Evolutionary conservation across 805 yeast genomes (phyloP).

Genomic region (Wickerhamiella sorbophila): DNA sequence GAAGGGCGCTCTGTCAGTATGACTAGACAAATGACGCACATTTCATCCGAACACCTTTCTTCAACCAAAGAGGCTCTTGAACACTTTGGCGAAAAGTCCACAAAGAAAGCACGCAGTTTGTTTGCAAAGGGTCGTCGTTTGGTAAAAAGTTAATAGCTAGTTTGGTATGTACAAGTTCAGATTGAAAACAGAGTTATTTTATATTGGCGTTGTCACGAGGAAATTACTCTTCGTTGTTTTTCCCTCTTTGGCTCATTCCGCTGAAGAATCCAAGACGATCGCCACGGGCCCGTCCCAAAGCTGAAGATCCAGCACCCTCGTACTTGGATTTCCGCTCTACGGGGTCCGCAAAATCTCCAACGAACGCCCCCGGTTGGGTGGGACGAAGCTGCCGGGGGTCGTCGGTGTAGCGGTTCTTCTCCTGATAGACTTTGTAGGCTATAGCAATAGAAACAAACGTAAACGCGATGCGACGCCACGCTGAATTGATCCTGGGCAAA

Average conservation of each 20-base stretch:
- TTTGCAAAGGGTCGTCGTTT: constrained; percentile 19
- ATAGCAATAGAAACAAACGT: constrained; percentile 18
- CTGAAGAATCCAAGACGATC: constrained; percentile 9
- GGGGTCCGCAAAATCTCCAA: constrained; percentile 19
- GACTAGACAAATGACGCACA: constrained; percentile 19
- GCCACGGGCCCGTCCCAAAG: constrained; percentile 20
- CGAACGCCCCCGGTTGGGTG: constrained; percentile 23
- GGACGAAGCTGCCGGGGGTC: constrained; percentile 9
- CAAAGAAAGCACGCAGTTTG: constrained; percentile 22
- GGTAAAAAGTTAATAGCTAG: neutral
- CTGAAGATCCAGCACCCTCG: constrained; percentile 27
- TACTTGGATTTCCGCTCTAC: constrained; percentile 23
- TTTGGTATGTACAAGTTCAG: too few species aligned
- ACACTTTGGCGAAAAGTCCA: constrained; percentile 23
- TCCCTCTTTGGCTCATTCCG: neutral
- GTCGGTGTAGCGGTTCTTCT: constrained; percentile 11
- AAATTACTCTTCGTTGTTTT: neutral
- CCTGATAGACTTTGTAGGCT: constrained; percentile 18
- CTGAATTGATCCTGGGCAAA: constrained; percentile 20
- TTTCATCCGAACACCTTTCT: constrained; percentile 12
- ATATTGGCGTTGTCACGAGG: neutral
- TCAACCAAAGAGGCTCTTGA: constrained; percentile 20
- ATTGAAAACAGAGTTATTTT: too few species aligned
- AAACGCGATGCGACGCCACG: constrained; percentile 22
- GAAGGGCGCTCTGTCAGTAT: constrained; percentile 15